A percentile compares a stretch with the other conserved stretches of the same genome.
Conservation (phyloP, 768 basidiomycete species). For the Leccinum uliginosum region DNA sequence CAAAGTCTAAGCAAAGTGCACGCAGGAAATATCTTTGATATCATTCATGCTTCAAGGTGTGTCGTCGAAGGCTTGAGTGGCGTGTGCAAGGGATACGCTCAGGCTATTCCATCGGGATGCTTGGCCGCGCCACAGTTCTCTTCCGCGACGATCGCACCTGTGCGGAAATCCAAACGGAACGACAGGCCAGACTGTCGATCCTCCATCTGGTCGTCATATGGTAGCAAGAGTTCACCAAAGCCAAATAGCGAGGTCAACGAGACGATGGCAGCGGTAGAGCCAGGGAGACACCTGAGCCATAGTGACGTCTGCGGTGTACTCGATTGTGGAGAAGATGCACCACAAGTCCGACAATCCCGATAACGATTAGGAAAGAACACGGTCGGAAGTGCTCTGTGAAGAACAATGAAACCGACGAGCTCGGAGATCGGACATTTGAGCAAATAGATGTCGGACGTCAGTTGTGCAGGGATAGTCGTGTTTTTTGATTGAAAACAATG, state of each 20-base stretch:
- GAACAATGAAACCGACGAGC: constrained; percentile 1
- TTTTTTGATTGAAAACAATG: constrained; percentile 53
- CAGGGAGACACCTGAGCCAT: constrained; percentile 51
- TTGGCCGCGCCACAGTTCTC: constrained; percentile 29
- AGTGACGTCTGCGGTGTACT: constrained; percentile 45
- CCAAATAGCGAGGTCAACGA: constrained; percentile 58
- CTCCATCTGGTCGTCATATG: constrained; percentile 52
- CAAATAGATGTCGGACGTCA: constrained; percentile 42
- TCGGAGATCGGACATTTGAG: background rate
- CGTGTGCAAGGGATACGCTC: background rate
- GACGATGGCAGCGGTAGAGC: constrained; percentile 53
- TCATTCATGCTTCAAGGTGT: background rate
- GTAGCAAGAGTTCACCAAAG: constrained; percentile 56
- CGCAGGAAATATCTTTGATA: background rate
- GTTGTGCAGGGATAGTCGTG: constrained; percentile 33
- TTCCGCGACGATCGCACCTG: constrained; percentile 60
- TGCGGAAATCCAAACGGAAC: constrained; percentile 53
- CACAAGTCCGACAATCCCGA: constrained; percentile 44
- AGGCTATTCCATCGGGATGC: constrained; percentile 11
- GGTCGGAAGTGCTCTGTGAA: constrained; percentile 48
- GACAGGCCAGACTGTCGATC: constrained; percentile 46
- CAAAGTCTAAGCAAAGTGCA: background rate
- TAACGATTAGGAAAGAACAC: constrained; percentile 47
- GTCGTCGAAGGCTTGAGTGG: constrained; percentile 2
- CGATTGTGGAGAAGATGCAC: constrained; percentile 46